These are phyloP conservation scores for Ceratobasidium sp. DNA, from an alignment of 1,284 basidiomycete genomes.

Conservation along the genomic window DNA sequence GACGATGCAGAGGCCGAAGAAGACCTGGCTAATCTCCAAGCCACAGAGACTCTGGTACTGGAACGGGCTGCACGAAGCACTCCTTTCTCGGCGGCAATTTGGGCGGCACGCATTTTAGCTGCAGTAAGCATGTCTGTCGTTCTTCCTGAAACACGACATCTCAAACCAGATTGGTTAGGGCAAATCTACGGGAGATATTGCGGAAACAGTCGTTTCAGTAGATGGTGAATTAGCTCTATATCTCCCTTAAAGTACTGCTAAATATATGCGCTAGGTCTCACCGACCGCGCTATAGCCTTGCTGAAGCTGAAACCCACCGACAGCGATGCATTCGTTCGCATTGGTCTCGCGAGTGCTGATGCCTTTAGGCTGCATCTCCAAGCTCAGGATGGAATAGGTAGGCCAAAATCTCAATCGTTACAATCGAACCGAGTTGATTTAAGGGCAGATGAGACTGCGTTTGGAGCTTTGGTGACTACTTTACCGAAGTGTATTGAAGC, in stretches of 20 bases:
- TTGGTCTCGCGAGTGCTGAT: slow-evolving; percentile 42
- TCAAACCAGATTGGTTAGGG: slow-evolving; percentile 17
- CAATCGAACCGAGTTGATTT: not conserved
- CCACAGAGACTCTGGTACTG: slow-evolving; percentile 27
- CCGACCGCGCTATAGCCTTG: slow-evolving; percentile 23
- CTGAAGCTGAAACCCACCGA: slow-evolving; percentile 25
- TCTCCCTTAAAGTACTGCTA: not conserved
- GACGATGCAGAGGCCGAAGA: slow-evolving; percentile 20
- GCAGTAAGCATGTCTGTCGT: slow-evolving; percentile 36
- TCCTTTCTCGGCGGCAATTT: slow-evolving; percentile 44
- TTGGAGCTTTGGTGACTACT: slow-evolving; percentile 61
- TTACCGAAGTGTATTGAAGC: slow-evolving; percentile 66
- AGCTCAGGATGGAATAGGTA: slow-evolving; percentile 32
- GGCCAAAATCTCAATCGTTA: not conserved
- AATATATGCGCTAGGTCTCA: slow-evolving; percentile 14
- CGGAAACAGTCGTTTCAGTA: slow-evolving; percentile 19
- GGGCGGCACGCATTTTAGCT: slow-evolving; percentile 42
- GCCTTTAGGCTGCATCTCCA: slow-evolving; percentile 19
- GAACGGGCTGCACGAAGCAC: slow-evolving; percentile 46
- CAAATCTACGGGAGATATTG: slow-evolving; percentile 1
- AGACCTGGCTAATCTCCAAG: slow-evolving; percentile 25
- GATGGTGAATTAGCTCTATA: slow-evolving; percentile 1
- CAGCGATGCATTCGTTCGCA: slow-evolving; percentile 28
- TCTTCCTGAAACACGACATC: not conserved
- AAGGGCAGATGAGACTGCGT: slow-evolving; percentile 57